Conservation (phyloP, 1,139 yeast genomes). For the Blastobotrys niveus region DNA sequence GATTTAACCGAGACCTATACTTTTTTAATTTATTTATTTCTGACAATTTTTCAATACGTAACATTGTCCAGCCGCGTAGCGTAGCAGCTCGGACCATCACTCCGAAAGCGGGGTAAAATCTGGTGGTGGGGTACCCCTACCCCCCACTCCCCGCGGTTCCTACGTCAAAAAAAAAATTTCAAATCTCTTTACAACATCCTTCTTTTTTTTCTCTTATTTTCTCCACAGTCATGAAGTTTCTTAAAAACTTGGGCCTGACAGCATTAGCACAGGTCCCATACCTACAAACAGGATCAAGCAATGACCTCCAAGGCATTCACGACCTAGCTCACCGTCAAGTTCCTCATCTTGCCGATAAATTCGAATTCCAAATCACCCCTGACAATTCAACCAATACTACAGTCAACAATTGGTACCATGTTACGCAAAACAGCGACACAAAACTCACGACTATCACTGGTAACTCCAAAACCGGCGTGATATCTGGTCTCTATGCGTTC, state of each 20-base stretch:
- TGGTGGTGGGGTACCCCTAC: too few relatives aligned
- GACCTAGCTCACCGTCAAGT: conserved; percentile 7
- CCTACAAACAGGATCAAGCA: not conserved
- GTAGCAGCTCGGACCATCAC: too few relatives aligned
- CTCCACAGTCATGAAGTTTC: not conserved
- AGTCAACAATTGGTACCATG: conserved; percentile 2
- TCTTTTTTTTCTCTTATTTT: not conserved
- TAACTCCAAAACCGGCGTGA: conserved; percentile 17
- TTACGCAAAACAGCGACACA: conserved; percentile 2
- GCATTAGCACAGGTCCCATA: not conserved
- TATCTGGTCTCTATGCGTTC: conserved; percentile 17
- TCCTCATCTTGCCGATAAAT: conserved; percentile 3
- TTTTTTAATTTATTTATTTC: too few relatives aligned
- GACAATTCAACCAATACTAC: not conserved
- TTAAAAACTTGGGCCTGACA: not conserved
- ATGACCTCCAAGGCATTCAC: conserved; percentile 6
- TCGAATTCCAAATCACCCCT: conserved; percentile 6
- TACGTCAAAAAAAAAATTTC: too few relatives aligned
- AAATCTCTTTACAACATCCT: not conserved
- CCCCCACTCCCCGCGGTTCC: too few relatives aligned
- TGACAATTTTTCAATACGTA: too few relatives aligned
- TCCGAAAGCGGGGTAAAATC: too few relatives aligned
- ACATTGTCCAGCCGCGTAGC: too few relatives aligned
- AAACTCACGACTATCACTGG: conserved; percentile 13
- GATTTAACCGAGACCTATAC: too few relatives aligned